These are phyloP conservation scores for Xerocomus minutiporus DNA, from an alignment of 1,284 basidiomycete species.

Conservation along the genomic window DNA sequence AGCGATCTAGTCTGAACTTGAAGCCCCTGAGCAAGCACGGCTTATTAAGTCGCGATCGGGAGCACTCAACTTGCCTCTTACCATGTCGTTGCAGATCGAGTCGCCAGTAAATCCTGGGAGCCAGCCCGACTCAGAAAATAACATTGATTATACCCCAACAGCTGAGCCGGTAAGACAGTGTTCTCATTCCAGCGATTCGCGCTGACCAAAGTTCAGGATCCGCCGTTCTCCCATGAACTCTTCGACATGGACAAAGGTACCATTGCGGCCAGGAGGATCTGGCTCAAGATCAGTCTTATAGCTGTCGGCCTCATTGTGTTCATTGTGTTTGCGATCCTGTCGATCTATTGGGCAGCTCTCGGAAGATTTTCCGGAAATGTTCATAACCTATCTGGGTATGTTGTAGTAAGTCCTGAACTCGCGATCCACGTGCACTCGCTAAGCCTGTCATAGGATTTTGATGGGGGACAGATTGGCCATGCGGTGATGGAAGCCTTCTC, in stretches of 20 bases:
- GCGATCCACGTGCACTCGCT: not conserved
- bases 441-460: constrained; percentile 44
- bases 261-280: constrained; percentile 27
- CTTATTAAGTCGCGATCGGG: constrained; percentile 21
- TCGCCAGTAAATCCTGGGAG: not conserved
- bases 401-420: constrained; percentile 32
- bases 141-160: not conserved
- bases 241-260: constrained; percentile 35
- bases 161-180: constrained; percentile 10
- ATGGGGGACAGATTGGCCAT: constrained; percentile 44
- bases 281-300: constrained; percentile 30
- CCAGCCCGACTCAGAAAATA: not conserved
- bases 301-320: constrained; percentile 25
- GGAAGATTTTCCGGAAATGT: constrained; percentile 26
- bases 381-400: constrained; percentile 38
- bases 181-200: not conserved
- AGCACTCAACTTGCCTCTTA: not conserved
- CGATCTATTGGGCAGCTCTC: constrained; percentile 40
- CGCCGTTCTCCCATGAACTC: constrained; percentile 35
- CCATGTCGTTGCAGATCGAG: constrained; percentile 7
- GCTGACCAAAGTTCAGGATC: constrained; percentile 28
- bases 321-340: constrained; percentile 31
- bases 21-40: constrained; percentile 5
- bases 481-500: constrained; percentile 36
- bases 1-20: not conserved